Evolutionary conservation across 2,329 filamentous ascomycete species (phyloP).

Genomic region (Monosporascus sp.): DNA sequence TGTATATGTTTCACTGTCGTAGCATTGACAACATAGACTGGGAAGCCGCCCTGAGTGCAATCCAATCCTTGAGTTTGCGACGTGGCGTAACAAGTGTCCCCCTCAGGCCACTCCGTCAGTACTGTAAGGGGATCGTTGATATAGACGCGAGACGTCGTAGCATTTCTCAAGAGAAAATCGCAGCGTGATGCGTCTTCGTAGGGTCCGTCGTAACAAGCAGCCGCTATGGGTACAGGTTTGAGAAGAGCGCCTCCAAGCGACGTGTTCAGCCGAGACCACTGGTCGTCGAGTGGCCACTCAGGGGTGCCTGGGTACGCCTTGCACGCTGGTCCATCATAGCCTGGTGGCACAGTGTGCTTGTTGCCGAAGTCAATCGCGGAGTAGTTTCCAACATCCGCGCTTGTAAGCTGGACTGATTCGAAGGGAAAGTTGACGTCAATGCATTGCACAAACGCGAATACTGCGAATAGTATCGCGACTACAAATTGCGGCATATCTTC

Average conservation of each 20-base stretch:
- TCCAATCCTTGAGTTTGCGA: conserved; percentile 12
- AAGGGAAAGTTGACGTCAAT: conserved; percentile 17
- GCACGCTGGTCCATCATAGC: conserved; percentile 21
- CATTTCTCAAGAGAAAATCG: conserved; percentile 22
- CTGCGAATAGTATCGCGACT: conserved; percentile 1
- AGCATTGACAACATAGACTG: conserved; percentile 34
- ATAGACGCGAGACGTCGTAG: conserved; percentile 24
- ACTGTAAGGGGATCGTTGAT: conserved; percentile 28
- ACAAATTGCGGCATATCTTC: conserved; percentile 9
- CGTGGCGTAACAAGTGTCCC: conserved; percentile 29
- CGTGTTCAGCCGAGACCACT: conserved; percentile 25
- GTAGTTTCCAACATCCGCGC: conserved; percentile 26
- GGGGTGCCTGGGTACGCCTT: conserved; percentile 23
- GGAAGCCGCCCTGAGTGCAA: conserved; percentile 33
- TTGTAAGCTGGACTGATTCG: conserved; percentile 22
- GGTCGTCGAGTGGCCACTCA: conserved; percentile 24
- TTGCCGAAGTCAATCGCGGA: conserved; percentile 24
- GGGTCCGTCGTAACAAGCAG: conserved; percentile 27
- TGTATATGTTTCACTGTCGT: conserved; percentile 33
- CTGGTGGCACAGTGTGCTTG: conserved; percentile 13
- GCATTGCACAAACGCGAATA: conserved; percentile 1
- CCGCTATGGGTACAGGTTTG: conserved; percentile 24
- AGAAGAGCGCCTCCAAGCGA: conserved; percentile 27
- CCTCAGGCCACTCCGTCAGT: conserved; percentile 29
- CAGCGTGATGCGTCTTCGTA: conserved; percentile 23